These are phyloP conservation scores for Candolleomyces eurysporus DNA, from an alignment of 768 basidiomycete genomes.

Conservation along the genomic window DNA sequence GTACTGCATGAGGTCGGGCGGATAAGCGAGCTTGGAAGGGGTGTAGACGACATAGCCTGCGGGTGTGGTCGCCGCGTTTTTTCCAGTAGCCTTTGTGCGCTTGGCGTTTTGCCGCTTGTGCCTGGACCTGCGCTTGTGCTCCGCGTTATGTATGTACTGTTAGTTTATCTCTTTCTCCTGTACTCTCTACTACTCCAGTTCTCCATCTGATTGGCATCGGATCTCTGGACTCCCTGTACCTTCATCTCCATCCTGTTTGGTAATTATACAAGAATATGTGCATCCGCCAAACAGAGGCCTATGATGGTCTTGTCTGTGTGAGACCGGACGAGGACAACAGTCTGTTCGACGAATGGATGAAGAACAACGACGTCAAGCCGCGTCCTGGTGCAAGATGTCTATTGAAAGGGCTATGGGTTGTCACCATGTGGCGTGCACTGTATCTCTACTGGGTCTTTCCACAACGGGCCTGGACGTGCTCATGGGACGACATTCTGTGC, in stretches of 20 bases:
- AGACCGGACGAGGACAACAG: conserved; percentile 54
- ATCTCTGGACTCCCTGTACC: too few relatives aligned
- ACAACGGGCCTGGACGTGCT: conserved; percentile 46
- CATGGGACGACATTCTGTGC: too few relatives aligned
- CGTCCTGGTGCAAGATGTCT: conserved; percentile 69
- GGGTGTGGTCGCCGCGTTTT: conserved; percentile 64
- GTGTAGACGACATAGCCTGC: conserved; percentile 64
- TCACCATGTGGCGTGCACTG: conserved; percentile 81
- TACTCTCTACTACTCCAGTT: too few relatives aligned
- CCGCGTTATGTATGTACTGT: too few relatives aligned
- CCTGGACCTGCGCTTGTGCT: too few relatives aligned
- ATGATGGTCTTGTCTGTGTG: conserved; percentile 64
- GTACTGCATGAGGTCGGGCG: conserved; percentile 58
- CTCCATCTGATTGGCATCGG: too few relatives aligned
- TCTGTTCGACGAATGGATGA: conserved; percentile 65
- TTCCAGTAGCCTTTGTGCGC: conserved; percentile 70
- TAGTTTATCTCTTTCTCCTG: too few relatives aligned
- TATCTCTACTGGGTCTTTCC: conserved; percentile 83
- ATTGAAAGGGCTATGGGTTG: conserved; percentile 78
- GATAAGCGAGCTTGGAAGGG: conserved; percentile 53
- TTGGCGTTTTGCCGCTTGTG: conserved; percentile 4
- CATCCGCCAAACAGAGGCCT: conserved; percentile 54
- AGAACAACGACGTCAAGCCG: conserved; percentile 61
- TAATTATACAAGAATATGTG: conserved; percentile 71
- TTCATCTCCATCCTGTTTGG: conserved; percentile 67